Base-by-base conservation (phyloP, 345 rosid species). In the Capsella bursapastoris region DNA sequence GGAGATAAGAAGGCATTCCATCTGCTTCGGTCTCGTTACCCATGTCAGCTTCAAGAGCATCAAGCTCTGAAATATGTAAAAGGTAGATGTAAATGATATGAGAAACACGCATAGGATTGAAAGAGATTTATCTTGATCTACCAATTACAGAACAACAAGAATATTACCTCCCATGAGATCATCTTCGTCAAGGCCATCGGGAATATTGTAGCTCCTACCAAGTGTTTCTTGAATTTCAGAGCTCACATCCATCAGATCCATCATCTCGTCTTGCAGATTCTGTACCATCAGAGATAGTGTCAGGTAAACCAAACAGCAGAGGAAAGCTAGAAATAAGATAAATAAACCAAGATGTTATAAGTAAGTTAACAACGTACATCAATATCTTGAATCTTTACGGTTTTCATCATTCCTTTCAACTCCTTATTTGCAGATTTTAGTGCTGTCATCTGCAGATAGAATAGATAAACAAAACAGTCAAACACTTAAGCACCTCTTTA, bases 231-330 rank as follows among this genome's bases (percentile, higher is more conserved):
- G 99, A 74, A 95, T 92, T 81, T 95, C 99, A 8, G 68, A 81
- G 72, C 99, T 95, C 59, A 86, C 93, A 74, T 95, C 99, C 99
- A 95, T 90, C 71, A 91, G 70, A 88, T 93, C 99, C 91, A 87
- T 88, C 99, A 95, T 95, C 84, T 95, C 99, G 76, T 95, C 99
- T 92, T 95, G 99, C 87, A 95, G 71, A 74, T 85, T 95, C 99
- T 95, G 73, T 66, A 80, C 50, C 80, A 52, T 40, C 37, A 59
- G n/a, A 70, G 47, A 66, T 37, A 50, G 66, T 69, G 48, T 44
- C 14, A 25, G 32, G 65, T 22, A 75, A 51, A 12, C 18, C 34
- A 50, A 77, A 40, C 57, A 51, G 49, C 2, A n/a, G 16, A 34
- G 59, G 56, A 22, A 6, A 48, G 18, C 31, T 41, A 28, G 62